Percentiles rank a stretch among this genome's conserved stretches.
These are phyloP conservation scores for Metschnikowia baotianmanensis DNA, from an alignment of 805 yeast genomes.

Conservation along the genomic window DNA sequence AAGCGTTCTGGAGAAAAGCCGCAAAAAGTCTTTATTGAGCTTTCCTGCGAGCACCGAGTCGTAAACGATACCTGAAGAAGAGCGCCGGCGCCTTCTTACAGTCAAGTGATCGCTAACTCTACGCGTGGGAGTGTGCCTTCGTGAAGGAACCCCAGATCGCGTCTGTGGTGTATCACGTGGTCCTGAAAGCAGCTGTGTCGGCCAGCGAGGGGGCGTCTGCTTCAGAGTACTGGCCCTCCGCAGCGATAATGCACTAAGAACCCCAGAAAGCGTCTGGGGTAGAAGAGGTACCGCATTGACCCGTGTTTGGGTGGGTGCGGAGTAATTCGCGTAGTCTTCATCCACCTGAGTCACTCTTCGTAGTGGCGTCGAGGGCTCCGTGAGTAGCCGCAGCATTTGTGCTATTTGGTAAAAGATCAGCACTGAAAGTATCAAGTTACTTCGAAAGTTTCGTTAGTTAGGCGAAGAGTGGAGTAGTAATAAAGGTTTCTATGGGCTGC, in stretches of 20 bases:
- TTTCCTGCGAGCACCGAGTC: conserved; percentile 36
- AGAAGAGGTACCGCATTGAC: conserved; percentile 21
- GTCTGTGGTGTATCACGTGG: conserved; percentile 2
- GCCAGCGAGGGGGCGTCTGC: neutral
- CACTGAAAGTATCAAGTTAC: neutral
- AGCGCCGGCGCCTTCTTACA: conserved; percentile 17
- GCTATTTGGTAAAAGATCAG: neutral
- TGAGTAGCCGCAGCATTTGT: conserved; percentile 15
- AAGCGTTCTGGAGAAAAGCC: conserved; percentile 34
- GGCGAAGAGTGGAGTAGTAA: neutral
- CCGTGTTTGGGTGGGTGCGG: conserved; percentile 13
- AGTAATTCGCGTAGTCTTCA: conserved; percentile 10
- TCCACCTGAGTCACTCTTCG: conserved; percentile 7
- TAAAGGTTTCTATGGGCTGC: too few species aligned
- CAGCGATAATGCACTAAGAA: conserved; percentile 13
- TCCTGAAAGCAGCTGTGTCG: neutral
- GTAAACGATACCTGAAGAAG: conserved; percentile 21
- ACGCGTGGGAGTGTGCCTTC: conserved; percentile 15
- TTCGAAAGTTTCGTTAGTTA: neutral
- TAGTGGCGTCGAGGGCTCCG: conserved; percentile 24
- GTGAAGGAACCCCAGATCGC: conserved; percentile 7
- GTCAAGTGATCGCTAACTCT: conserved; percentile 16
- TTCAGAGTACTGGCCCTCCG: conserved; percentile 6
- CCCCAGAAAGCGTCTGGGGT: conserved; percentile 23
- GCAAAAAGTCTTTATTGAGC: conserved; percentile 36